These are phyloP conservation scores for Vigna mungo DNA, from an alignment of 306 rosid species.

Conservation along the genomic window DNA sequence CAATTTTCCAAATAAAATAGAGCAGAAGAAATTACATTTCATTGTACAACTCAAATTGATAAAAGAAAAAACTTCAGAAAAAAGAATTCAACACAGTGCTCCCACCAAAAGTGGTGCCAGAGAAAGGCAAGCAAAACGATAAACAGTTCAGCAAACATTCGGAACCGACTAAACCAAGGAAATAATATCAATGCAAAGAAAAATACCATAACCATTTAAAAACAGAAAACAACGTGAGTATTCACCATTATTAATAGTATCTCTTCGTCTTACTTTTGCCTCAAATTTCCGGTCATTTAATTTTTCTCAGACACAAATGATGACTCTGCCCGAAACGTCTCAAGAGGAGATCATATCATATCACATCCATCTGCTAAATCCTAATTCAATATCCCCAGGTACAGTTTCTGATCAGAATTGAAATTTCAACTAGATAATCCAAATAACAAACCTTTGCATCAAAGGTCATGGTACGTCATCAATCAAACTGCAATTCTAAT, in stretches of 20 bases:
- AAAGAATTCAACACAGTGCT: conserved; percentile 12
- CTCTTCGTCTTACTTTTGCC: neutral
- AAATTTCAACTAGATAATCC: neutral
- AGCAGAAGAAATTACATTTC: conserved; percentile 28
- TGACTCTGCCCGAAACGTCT: conserved; percentile 1
- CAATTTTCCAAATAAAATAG: conserved; percentile 32
- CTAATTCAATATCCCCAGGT: neutral
- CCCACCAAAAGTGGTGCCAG: conserved; percentile 6
- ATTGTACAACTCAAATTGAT: conserved; percentile 7
- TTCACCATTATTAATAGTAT: neutral
- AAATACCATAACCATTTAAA: conserved; percentile 15
- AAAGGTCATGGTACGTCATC: neutral
- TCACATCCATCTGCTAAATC: neutral
- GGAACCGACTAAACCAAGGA: neutral
- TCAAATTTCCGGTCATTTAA: neutral
- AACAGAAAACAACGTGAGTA: neutral
- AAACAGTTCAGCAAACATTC: neutral
- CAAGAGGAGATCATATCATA: neutral
- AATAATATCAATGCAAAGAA: conserved; percentile 3
- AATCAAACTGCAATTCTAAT: neutral
- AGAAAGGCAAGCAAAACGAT: neutral
- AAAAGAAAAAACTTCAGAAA: neutral
- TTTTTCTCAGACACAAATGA: neutral
- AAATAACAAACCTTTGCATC: neutral
- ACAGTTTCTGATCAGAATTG: neutral